Conservation (phyloP, 1,284 basidiomycete species). For the Fistulina hepatica region DNA sequence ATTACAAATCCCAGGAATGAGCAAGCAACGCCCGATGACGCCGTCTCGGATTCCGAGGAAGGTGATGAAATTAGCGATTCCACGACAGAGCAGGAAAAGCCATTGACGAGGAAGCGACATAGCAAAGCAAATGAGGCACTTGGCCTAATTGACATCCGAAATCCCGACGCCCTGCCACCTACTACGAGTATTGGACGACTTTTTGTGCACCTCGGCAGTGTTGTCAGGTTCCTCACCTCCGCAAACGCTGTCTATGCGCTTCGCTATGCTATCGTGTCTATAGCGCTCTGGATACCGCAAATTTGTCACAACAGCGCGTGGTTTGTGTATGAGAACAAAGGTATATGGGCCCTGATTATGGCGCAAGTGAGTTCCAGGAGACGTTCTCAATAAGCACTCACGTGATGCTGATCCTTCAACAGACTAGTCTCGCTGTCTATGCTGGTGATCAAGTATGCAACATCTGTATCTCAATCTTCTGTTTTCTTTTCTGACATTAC, state of each 20-base stretch:
- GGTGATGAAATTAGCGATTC: constrained; percentile 2
- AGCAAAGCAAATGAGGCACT: neutral
- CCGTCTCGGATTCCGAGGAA: constrained; percentile 14
- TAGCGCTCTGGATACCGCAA: constrained; percentile 32
- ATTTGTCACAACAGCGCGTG: constrained; percentile 24
- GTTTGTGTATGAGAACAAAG: constrained; percentile 32
- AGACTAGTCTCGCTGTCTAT: constrained; percentile 28
- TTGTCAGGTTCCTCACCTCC: constrained; percentile 12
- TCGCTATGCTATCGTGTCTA: constrained; percentile 27
- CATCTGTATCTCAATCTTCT: too few species aligned
- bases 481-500: too few species aligned
- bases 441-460: constrained; percentile 30
- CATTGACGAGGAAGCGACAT: neutral
- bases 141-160: constrained; percentile 10
- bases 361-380: too few species aligned
- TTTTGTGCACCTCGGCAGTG: constrained; percentile 10
- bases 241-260: constrained; percentile 23
- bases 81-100: constrained; percentile 2
- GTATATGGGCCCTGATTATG: constrained; percentile 35
- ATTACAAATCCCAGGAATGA: neutral
- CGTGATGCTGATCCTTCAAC: too few species aligned
- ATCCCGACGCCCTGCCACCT: constrained; percentile 15
- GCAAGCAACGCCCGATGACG: constrained; percentile 3
- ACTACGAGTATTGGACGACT: constrained; percentile 12
- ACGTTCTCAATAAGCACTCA: too few species aligned